Conservation (phyloP, 2,329 filamentous ascomycete species). For the Chaetoscypha palmicola region DNA sequence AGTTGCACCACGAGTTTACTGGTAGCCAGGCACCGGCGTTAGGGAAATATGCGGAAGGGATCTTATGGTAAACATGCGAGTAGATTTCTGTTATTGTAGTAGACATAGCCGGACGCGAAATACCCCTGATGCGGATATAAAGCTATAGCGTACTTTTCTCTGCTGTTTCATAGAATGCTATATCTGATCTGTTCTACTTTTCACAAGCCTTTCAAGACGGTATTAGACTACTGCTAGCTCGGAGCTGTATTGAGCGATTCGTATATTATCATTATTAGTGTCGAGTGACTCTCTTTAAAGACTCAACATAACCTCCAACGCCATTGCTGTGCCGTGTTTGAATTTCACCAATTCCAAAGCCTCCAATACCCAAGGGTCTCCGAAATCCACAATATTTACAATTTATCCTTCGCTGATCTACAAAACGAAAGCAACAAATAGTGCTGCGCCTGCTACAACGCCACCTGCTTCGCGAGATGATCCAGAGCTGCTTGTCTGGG, state of each 20-base stretch:
- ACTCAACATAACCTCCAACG: too few relatives aligned
- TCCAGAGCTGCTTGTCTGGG: slow-evolving; percentile 3
- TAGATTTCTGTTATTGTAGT: background rate
- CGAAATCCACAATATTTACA: background rate
- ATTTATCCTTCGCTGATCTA: too few relatives aligned
- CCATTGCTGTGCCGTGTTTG: too few relatives aligned
- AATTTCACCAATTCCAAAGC: too few relatives aligned
- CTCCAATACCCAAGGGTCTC: too few relatives aligned
- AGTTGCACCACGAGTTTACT: slow-evolving; percentile 35
- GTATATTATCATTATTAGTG: too few relatives aligned
- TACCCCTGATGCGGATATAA: too few relatives aligned
- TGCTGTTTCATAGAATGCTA: background rate
- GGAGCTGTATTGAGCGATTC: too few relatives aligned
- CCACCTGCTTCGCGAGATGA: slow-evolving; percentile 8
- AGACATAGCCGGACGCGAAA: slow-evolving; percentile 3
- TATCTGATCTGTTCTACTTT: background rate
- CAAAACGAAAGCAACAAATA: slow-evolving; percentile 21
- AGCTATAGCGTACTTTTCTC: too few relatives aligned
- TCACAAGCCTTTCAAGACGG: background rate
- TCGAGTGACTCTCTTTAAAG: too few relatives aligned
- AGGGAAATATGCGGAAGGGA: slow-evolving; percentile 28
- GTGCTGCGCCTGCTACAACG: slow-evolving; percentile 13
- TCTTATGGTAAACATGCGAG: slow-evolving; percentile 19
- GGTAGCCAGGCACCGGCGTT: slow-evolving; percentile 28
- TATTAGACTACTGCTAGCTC: too few relatives aligned